Evolutionary conservation across 2,329 filamentous ascomycete genomes (phyloP), one percentile per base, ranked within the genome.

Genomic region (Trichoderma semiorbis): DNA sequence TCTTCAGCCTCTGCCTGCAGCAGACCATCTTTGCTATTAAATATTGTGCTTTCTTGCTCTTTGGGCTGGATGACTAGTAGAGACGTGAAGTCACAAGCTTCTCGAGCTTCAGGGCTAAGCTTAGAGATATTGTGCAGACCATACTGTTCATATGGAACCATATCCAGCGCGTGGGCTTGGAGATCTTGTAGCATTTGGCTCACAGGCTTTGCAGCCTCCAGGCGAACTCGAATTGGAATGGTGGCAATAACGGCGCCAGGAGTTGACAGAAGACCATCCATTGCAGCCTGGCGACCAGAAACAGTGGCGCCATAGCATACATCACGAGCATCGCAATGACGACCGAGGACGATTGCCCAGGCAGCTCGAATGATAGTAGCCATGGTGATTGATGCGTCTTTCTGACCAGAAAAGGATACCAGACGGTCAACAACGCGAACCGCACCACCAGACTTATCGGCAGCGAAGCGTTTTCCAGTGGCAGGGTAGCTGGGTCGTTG

Each of bases 141-240:
- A 21, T 70, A 71, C 11, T 78, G 76, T 32, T 78, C 76, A 57
- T 75, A 76, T 0, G 75, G 69, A n/a, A 76, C 74, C 73, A 76
- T 75, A 7, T 74, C 65, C 1, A 72, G 53, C 1, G 74, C 74
- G 11, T 75, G 72, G 7, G 53, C 65, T 24, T 75, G 75, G 2
- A 77, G 36, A 16, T 64, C 70, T 11, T 65, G 60, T 6, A 77
- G 72, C 21, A 74, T 72, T 11, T 66, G 39, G 1, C 21, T 58
- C n/a, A 65, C 70, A 5, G 72, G 36, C 69, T 72, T 58, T 18
- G 57, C 61, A 21, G 47, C 58, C n/a, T 71, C 69, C 3, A 76
- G 10, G 1, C 34, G 50, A 21, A 75, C 60, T 14, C 75, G 72
- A 14, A 75, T 66, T 3, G 75, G 74, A n/a, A 75, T 58, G 5